These are phyloP conservation scores for Climacium dendroides DNA, from an alignment of 225 moss, liverwort and hornwort genomes.

Conservation along the genomic window DNA sequence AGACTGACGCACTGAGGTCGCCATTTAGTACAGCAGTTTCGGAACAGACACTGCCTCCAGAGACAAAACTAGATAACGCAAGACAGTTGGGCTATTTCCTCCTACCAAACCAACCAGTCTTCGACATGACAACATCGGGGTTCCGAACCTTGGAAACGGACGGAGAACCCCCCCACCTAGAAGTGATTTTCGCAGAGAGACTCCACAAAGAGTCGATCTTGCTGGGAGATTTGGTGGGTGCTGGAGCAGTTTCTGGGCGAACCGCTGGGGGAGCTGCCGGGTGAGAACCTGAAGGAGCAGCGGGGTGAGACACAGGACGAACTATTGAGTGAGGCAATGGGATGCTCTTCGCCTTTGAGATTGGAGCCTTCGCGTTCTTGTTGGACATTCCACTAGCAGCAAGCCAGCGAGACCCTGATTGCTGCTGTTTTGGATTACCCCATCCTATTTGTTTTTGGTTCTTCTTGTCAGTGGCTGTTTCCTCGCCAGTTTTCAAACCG, in stretches of 20 bases:
- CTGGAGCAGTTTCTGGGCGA: neutral
- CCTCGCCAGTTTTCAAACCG: constrained; percentile 60
- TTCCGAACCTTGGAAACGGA: constrained; percentile 32
- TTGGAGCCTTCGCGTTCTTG: constrained; percentile 53
- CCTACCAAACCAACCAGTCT: constrained; percentile 48
- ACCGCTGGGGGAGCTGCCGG: neutral
- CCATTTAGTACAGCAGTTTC: neutral
- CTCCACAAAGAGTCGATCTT: constrained; percentile 42
- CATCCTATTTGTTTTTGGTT: constrained; percentile 53
- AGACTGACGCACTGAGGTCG: neutral
- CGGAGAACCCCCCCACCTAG: constrained; percentile 34
- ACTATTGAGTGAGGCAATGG: neutral
- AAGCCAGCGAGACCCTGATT: constrained; percentile 95
- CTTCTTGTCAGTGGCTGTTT: constrained; percentile 29
- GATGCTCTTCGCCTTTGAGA: constrained; percentile 27
- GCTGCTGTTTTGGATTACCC: constrained; percentile 86
- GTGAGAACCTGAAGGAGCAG: neutral
- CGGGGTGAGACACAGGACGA: neutral
- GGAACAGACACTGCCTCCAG: neutral
- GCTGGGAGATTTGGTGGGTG: constrained; percentile 6
- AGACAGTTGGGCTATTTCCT: constrained; percentile 20
- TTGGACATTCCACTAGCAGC: constrained; percentile 94
- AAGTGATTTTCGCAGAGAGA: constrained; percentile 32
- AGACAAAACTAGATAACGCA: neutral
- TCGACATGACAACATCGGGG: constrained; percentile 35